Base-by-base conservation (phyloP, 352 stramenopile genomes). In the Aphanomyces euteiches region DNA sequence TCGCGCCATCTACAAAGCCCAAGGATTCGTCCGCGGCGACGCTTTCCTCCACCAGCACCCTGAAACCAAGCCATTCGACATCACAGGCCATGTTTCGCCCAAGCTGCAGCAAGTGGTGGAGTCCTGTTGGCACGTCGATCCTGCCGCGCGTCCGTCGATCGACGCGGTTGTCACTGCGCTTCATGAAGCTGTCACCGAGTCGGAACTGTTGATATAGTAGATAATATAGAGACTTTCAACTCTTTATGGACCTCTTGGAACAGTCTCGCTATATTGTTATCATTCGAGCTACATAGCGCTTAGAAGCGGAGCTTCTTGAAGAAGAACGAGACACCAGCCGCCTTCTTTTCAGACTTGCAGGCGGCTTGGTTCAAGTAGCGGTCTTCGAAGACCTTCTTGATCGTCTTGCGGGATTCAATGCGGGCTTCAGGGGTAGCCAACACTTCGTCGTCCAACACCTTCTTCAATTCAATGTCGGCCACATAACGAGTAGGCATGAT, bases 301-400 rank as follows among this genome's bases (percentile, higher is more conserved):
- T 99, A 99, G 88, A 99, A 99, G 81, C 93, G 88, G 78, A 99
- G 94, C 87, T 98, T 99, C 82, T 98, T 96, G 94, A 98, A 99
- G 84, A 99, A 99, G 87, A 99, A 99, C 83, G 82, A 96, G 72
- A 96, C 96, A 78, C 96, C 97, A 72, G 90, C 88, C 77, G 97
- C 96, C 89, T 99, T 99, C 93, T 98, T 98, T 82, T 98, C 95
- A 76, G 90, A 98, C 79, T 98, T 99, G 77, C 90, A 93, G 66
- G 90, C 81, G 67, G 89, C 95, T 83, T 98, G 96, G 82, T 98
- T 98, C 67, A 98, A 79, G 82, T 90, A 92, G 65, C 79, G 88
- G 78, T 99, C 96, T 82, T 99, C 94, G 81, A 99, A 98, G 72
- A 99, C 87, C 87, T 99, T 99, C 89, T 99, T 99, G 82, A 99